phyloP scores from a whole-genome alignment of 768 basidiomycete species.

The Amyloporia xantha region DNA sequence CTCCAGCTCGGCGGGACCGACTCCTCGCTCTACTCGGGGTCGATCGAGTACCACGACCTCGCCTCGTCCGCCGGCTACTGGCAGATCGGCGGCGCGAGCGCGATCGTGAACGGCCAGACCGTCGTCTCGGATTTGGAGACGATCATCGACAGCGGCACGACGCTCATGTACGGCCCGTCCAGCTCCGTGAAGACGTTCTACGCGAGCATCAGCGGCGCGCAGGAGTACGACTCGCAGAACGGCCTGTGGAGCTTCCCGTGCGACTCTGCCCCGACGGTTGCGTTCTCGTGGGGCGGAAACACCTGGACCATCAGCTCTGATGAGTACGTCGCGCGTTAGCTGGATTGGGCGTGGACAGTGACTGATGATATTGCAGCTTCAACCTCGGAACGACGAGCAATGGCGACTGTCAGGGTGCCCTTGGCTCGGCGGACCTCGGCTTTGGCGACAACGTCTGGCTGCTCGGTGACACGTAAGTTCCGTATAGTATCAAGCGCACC shows the following conservation, averaged over 20 bases:
- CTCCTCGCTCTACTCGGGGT: constrained; percentile 24
- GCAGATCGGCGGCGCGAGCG: constrained; percentile 8
- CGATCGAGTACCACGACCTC: constrained; percentile 19
- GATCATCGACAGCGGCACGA: constrained; percentile 25
- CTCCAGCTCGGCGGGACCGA: constrained; percentile 32
- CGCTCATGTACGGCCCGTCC: constrained; percentile 21
- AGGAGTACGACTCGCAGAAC: constrained; percentile 6
- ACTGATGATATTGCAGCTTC: constrained; percentile 4
- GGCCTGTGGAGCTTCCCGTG: constrained; percentile 18
- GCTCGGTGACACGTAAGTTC: constrained; percentile 11
- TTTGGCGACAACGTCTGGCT: constrained; percentile 12
- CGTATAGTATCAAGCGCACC: no score
- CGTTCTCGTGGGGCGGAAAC: constrained; percentile 14
- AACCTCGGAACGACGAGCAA: constrained; percentile 6
- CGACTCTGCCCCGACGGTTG: constrained; percentile 1
- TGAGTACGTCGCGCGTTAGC: constrained; percentile 1
- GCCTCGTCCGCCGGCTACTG: constrained; percentile 14
- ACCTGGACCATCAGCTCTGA: constrained; percentile 6
- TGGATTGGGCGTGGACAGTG: background rate
- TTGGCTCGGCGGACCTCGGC: constrained; percentile 10
- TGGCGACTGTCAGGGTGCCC: constrained; percentile 9
- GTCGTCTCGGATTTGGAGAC: constrained; percentile 7
- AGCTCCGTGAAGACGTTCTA: constrained; percentile 16
- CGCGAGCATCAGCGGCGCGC: constrained; percentile 12
- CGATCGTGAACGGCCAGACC: constrained; percentile 7